phyloP scores from a whole-genome alignment of 768 basidiomycete species.

The Boletales sp. region DNA sequence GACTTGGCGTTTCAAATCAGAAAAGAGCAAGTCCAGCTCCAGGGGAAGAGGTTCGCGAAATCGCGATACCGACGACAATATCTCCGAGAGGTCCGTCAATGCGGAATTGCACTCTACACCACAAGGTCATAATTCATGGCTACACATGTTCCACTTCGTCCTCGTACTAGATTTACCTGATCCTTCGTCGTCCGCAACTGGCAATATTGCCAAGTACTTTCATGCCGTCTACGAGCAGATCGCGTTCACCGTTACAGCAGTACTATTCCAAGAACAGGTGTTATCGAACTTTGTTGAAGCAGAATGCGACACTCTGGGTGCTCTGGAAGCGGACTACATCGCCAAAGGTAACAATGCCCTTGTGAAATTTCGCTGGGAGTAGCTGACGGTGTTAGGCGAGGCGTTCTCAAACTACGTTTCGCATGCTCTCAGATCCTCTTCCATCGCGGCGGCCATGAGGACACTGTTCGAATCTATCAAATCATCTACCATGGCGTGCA shows the following conservation, averaged over 20 bases:
- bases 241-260: constrained; percentile 86
- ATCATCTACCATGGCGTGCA: constrained; percentile 68
- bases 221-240: constrained; percentile 89
- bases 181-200: constrained; percentile 78
- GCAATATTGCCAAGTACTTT: constrained; percentile 74
- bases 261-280: constrained; percentile 89
- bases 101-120: constrained; percentile 30
- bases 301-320: constrained; percentile 69
- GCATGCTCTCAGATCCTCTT: constrained; percentile 61
- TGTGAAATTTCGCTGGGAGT: neutral
- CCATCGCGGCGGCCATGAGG: constrained; percentile 79
- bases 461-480: constrained; percentile 77
- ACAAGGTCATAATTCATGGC: constrained; percentile 42
- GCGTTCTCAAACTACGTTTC: constrained; percentile 53
- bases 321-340: constrained; percentile 67
- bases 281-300: constrained; percentile 79
- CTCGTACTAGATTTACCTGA: constrained; percentile 88
- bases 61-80: constrained; percentile 35
- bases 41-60: constrained; percentile 57
- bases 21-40: constrained; percentile 47
- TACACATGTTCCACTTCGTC: constrained; percentile 82
- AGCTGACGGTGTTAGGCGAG: constrained; percentile 42
- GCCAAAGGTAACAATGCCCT: constrained; percentile 60
- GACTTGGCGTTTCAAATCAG: constrained; percentile 70
- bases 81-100: constrained; percentile 31